Conservation (phyloP, 441 rosid genomes). For the Euphorbia corollata region DNA sequence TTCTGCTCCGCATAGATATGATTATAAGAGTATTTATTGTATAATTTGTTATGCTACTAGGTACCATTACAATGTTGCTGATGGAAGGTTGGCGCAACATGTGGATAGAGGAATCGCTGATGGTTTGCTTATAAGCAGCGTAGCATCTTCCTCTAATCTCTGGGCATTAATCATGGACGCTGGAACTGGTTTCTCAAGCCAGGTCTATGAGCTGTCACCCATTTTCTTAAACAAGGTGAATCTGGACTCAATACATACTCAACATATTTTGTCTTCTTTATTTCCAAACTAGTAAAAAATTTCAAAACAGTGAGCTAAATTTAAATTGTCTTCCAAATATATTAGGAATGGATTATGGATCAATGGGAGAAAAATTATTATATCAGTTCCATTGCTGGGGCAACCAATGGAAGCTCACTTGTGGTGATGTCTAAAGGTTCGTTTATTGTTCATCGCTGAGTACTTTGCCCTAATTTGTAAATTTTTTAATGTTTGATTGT, state of each 20-base stretch:
- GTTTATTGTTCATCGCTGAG: slow-evolving; percentile 6
- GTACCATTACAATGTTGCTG: slow-evolving; percentile 97
- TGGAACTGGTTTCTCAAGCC: slow-evolving; percentile 79
- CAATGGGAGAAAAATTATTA: slow-evolving; percentile 98
- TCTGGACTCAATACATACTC: neutral
- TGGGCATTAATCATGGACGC: slow-evolving; percentile 99
- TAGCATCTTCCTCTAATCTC: slow-evolving; percentile 85
- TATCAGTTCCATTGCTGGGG: slow-evolving; percentile 91
- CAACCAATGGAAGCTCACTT: slow-evolving; percentile 84
- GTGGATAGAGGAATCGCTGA: slow-evolving; percentile 90
- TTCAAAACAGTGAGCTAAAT: neutral
- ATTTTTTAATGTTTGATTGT: slow-evolving; percentile 3
- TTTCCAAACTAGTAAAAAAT: slow-evolving; percentile 8
- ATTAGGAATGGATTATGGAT: slow-evolving; percentile 98
- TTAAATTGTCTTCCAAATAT: slow-evolving; percentile 10
- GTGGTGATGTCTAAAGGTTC: slow-evolving; percentile 99
- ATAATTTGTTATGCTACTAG: slow-evolving; percentile 33
- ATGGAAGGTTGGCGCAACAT: slow-evolving; percentile 86
- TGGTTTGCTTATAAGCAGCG: slow-evolving; percentile 91
- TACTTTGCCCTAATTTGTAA: neutral
- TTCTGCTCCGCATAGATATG: neutral
- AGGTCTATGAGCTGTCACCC: slow-evolving; percentile 82
- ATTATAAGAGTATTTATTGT: neutral
- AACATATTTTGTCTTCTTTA: neutral
- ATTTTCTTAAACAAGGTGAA: slow-evolving; percentile 79